Percentiles rank a stretch among this genome's conserved stretches.
These are phyloP conservation scores for Triticum urartu DNA, from an alignment of 176 grass and related monocot genomes.

Conservation along the genomic window DNA sequence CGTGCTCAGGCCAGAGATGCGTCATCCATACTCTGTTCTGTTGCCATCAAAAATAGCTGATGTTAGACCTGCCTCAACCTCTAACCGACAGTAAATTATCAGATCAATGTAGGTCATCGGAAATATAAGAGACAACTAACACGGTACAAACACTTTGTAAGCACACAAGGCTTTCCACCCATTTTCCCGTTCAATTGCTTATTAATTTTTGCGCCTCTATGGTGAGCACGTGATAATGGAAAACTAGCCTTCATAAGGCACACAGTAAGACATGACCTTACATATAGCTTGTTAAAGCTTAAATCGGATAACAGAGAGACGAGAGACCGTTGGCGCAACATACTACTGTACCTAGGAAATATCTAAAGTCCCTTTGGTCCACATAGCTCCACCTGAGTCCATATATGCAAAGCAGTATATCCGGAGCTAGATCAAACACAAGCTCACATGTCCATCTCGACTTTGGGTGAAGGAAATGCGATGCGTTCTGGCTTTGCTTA, in stretches of 20 bases:
- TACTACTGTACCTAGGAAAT: neutral
- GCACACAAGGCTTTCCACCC: neutral
- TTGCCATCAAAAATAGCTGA: neutral
- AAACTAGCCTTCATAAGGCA: neutral
- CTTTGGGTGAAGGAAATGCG: neutral
- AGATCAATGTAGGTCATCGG: neutral
- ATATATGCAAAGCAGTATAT: neutral
- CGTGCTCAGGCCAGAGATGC: neutral
- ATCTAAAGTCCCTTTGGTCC: neutral
- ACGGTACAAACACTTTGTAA: neutral
- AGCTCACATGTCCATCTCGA: neutral
- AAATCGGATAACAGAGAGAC: neutral
- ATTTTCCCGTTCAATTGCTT: no score
- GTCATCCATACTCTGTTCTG: neutral
- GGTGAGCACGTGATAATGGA: no score
- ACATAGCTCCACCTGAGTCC: neutral
- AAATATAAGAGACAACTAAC: neutral
- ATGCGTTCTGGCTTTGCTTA: neutral
- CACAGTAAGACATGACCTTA: neutral
- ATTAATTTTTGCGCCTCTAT: no score
- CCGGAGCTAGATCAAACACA: neutral
- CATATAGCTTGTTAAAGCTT: neutral
- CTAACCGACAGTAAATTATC: neutral
- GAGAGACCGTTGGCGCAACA: neutral
- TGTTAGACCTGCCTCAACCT: neutral